These are phyloP conservation scores for Myxozyma neotropica DNA, from an alignment of 805 yeast genomes.

Conservation along the genomic window DNA sequence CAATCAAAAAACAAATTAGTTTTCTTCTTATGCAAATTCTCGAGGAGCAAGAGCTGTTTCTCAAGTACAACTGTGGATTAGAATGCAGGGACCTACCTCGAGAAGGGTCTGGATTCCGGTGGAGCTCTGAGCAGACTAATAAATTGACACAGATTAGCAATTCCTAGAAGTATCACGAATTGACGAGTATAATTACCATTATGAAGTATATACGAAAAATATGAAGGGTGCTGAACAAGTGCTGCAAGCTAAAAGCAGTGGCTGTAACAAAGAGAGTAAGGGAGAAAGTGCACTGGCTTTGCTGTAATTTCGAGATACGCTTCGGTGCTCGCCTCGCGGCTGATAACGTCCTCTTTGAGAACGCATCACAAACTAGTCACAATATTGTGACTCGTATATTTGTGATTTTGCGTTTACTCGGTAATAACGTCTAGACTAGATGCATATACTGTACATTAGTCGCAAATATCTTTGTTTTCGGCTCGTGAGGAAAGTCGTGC, in stretches of 20 bases:
- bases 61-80: no score
- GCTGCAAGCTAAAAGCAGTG: neutral
- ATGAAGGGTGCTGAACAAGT: neutral
- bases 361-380: conserved; percentile 3
- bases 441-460: no score
- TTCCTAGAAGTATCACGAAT: neutral
- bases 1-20: neutral
- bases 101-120: conserved; percentile 71
- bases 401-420: neutral
- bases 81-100: conserved; percentile 48
- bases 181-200: neutral
- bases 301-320: conserved; percentile 8
- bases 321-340: conserved; percentile 2
- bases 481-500: no score
- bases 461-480: no score
- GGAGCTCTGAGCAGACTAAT: conserved; percentile 49
- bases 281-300: neutral
- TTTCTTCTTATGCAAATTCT: neutral
- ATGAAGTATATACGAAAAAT: neutral
- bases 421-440: no score
- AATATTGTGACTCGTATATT: neutral
- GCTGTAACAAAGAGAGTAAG: neutral
- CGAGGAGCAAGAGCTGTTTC: no score
- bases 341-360: conserved; percentile 10
- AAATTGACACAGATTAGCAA: neutral